Conservation (phyloP, 2,329 filamentous ascomycete genomes). For the Cordyceps pruinosa region DNA sequence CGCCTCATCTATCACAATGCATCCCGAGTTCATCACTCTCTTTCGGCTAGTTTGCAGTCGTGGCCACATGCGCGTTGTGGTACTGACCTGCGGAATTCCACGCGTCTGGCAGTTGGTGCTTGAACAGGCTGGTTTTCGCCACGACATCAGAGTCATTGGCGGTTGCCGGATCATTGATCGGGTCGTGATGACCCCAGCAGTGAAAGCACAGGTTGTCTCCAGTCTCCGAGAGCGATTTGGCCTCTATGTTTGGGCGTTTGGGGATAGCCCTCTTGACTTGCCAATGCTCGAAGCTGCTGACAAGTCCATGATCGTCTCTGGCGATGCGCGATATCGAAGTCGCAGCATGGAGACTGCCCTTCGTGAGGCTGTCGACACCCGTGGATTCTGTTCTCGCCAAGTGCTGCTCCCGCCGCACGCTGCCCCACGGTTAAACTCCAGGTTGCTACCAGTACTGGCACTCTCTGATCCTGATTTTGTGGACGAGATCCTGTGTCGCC, state of each 20-base stretch:
- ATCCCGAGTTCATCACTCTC: conserved; percentile 41
- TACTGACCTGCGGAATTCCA: conserved; percentile 49
- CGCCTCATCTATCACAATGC: conserved; percentile 34
- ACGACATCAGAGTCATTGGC: conserved; percentile 44
- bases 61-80: conserved; percentile 35
- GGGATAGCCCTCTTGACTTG: conserved; percentile 53
- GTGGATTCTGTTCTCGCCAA: conserved; percentile 38
- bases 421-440: conserved; percentile 34
- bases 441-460: conserved; percentile 31
- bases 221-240: conserved; percentile 28
- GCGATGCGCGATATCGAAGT: conserved; percentile 38
- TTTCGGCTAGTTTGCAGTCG: conserved; percentile 27
- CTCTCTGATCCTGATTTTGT: background rate
- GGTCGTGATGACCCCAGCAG: conserved; percentile 41
- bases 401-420: conserved; percentile 34
- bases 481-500: background rate
- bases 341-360: conserved; percentile 45
- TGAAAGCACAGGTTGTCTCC: conserved; percentile 43
- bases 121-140: conserved; percentile 31
- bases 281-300: conserved; percentile 49
- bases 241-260: conserved; percentile 50
- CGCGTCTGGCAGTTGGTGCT: conserved; percentile 51
- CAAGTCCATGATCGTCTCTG: conserved; percentile 48
- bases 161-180: conserved; percentile 39
- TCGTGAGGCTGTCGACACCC: conserved; percentile 31